These are phyloP conservation scores for Ambrosia hybrid DNA, from an alignment of 140 eudicot genomes.

Conservation along the genomic window DNA sequence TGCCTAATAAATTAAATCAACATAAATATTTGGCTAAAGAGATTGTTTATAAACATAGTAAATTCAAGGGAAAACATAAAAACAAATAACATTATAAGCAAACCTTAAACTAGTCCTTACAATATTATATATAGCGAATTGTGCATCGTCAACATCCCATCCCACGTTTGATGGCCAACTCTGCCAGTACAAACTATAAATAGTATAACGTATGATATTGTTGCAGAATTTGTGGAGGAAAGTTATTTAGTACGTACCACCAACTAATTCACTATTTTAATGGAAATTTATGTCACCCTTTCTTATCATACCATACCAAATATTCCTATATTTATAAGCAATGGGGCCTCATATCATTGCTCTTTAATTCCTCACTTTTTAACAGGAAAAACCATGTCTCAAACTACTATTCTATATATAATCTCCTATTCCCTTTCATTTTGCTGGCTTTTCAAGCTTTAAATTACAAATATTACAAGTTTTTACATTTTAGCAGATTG, in stretches of 20 bases:
- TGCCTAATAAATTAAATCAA: too few relatives aligned
- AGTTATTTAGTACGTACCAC: slow-evolving; percentile 20
- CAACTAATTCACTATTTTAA: slow-evolving; percentile 25
- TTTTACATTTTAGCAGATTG: background rate
- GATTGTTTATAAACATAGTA: too few relatives aligned
- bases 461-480: background rate
- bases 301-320: slow-evolving; percentile 26
- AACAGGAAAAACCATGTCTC: background rate
- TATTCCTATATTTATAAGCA: slow-evolving; percentile 9
- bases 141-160: slow-evolving; percentile 15
- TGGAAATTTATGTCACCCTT: slow-evolving; percentile 29
- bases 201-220: slow-evolving; percentile 14
- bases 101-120: slow-evolving; percentile 19
- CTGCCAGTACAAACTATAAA: background rate
- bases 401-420: background rate
- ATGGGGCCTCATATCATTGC: slow-evolving; percentile 2
- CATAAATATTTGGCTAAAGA: too few relatives aligned
- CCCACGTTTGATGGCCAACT: slow-evolving; percentile 25
- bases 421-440: background rate
- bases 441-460: background rate
- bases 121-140: background rate
- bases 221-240: slow-evolving; percentile 23
- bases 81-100: too few relatives aligned
- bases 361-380: background rate
- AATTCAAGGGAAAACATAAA: too few relatives aligned